Conservation (phyloP, 345 rosid genomes). For the Carallia pectinifolia region DNA sequence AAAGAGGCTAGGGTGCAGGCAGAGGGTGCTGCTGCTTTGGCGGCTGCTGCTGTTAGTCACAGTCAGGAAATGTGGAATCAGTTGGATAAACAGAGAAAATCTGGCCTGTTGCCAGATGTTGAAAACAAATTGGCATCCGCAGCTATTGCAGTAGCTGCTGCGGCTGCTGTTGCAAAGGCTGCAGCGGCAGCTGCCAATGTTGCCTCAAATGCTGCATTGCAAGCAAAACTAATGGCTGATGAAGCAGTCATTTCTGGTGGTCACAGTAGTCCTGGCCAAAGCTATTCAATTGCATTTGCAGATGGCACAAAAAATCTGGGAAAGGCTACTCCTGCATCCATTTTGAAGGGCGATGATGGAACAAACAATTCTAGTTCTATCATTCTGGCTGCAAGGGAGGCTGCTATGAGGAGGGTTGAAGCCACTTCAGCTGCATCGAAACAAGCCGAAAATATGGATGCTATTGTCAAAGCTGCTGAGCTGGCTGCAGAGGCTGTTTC, state of each 20-base stretch:
- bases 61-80: slow-evolving; percentile 72
- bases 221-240: slow-evolving; percentile 91
- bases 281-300: slow-evolving; percentile 27
- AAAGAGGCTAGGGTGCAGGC: slow-evolving; percentile 75
- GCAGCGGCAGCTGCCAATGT: slow-evolving; percentile 98
- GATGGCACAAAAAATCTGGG: slow-evolving; percentile 36
- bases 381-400: slow-evolving; percentile 74
- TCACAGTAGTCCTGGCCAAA: slow-evolving; percentile 28
- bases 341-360: slow-evolving; percentile 53
- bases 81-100: slow-evolving; percentile 55
- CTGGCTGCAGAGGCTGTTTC: slow-evolving; percentile 92
- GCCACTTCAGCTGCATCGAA: slow-evolving; percentile 89
- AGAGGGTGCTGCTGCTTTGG: slow-evolving; percentile 76
- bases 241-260: slow-evolving; percentile 55
- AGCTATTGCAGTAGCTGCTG: slow-evolving; percentile 79
- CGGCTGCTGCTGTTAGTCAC: slow-evolving; percentile 72
- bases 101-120: slow-evolving; percentile 52
- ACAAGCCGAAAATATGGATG: slow-evolving; percentile 89
- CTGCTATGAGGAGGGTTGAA: slow-evolving; percentile 79
- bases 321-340: slow-evolving; percentile 55
- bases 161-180: slow-evolving; percentile 94
- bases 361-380: slow-evolving; percentile 52
- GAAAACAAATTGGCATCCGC: slow-evolving; percentile 81
- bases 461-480: slow-evolving; percentile 91
- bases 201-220: slow-evolving; percentile 91